Base-by-base conservation (phyloP, 192 early-diverging fungal genomes). In the Chytriomyces sp. region DNA sequence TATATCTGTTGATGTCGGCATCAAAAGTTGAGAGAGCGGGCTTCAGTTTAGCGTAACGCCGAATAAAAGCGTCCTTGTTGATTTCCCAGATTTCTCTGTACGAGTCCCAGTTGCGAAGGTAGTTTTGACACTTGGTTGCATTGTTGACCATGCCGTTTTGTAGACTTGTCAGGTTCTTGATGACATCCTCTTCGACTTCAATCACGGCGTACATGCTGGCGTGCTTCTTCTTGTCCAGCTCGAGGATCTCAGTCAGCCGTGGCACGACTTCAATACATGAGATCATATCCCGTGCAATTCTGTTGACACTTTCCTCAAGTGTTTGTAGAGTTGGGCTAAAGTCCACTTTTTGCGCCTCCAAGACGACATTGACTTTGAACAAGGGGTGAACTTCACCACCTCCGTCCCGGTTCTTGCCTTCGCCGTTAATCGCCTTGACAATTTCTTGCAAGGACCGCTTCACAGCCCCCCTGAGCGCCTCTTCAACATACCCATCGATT, bases 71-170 rank as follows among this genome's bases (percentile, higher is more conserved):
- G 69, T 91, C 89, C 61, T 91, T 91, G 81, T 90, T 91, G 79
- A 91, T 91, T 81, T 91, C 89, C 89, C 89, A 91, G 60, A 91
- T 91, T 68, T 91, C 89, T 24, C 89, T 80, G 77, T 91, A 91
- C 11, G 85, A 80, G 79, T 91, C 89, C 89, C 89, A 91, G 64
- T 91, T 89, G 13, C 82, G 79, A 18, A 91, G 78, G 76, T 91
- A 91, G 6, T 83, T 78, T 75, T 89, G 87, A 69, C 89, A 90
- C 64, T 84, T 89, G 8, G 69, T 62, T 0, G 88, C 89, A 70
- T 91, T 91, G 67, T 82, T 81, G 3, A 83, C 50, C 89, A 91
- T 91, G 16, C 89, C 89, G 46, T 75, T 84, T 70, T 90, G 89
- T 5, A 91, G 86, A 61, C 77, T 80, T 18, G 83, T 64, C 68